Evolutionary conservation across 2,329 filamentous ascomycete species (phyloP), one percentile per base, ranked within the genome.

Genomic region (Colletotrichum chrysophilum): DNA sequence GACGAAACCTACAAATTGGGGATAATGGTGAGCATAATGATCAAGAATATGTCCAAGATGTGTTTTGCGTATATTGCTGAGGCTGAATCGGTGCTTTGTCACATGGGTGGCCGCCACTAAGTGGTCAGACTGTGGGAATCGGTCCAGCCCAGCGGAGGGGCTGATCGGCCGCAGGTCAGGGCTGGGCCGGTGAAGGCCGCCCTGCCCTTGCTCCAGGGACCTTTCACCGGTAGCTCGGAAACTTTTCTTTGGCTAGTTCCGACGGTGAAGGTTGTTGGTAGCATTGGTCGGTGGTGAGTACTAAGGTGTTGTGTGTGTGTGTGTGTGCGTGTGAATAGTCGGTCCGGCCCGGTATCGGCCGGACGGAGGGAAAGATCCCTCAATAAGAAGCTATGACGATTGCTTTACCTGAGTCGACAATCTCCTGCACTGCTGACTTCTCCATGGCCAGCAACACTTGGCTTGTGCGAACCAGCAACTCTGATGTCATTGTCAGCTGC

Each of bases 381-480:
- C 38, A 70, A 84, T 72, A 76, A 43, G 88, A 89, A 66, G 91
- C 89, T 83, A 94, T 93, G 56, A 94, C 87, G 70, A 95, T 87
- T 70, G 93, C 92, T 84, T 93, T 94, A 83, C 92, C 92, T 81
- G 90, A 88, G 76, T 89, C 86, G 61, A 88, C 88, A 64, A 89
- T 85, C 78, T 94, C 89, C 79, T 94, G 90, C 66, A 89, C 86
- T 72, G 91, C 85, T 2, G 92, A 92, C 80, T 90, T 87, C 81
- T 97, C 95, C 28, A 94, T 85, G 74, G 89, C 91, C 48, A 94
- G 83, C 16, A 95, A 86, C 43, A 95, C 85, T 79, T 90, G 89
- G 65, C 89, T 91, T 5, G 92, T 92, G 65, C 92, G 89, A 43
- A 96, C 88, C 56, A 94, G 84, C 69, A 96, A 84, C 85, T 95